Percentiles rank a stretch among this genome's conserved stretches.
phyloP scores from a whole-genome alignment of 139 green algal species.

The Nannochloris sp. region DNA sequence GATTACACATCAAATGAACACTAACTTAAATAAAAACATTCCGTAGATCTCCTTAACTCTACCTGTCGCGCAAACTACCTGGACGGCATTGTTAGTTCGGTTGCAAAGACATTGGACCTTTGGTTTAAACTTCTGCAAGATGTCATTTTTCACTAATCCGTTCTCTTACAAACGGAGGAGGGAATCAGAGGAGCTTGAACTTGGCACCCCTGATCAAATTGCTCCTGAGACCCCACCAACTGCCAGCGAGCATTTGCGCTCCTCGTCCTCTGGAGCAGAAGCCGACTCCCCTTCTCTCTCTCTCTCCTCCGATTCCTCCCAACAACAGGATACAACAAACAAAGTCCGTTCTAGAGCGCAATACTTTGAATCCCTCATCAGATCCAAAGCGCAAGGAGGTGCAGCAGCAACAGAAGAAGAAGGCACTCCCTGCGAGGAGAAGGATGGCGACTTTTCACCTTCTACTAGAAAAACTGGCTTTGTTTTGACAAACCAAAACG shows the following conservation, averaged over 20 bases:
- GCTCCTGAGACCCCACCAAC: neutral
- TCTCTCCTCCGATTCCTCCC: neutral
- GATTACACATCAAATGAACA: no score
- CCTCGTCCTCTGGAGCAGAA: no score
- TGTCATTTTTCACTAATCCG: no score
- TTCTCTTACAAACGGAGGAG: neutral
- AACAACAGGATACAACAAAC: neutral
- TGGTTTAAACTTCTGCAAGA: no score
- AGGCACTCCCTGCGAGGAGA: neutral
- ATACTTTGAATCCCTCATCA: constrained; percentile 23
- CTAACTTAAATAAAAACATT: no score
- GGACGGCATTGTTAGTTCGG: no score
- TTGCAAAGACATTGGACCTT: no score
- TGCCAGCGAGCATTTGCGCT: neutral
- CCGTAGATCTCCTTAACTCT: no score
- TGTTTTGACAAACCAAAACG: neutral
- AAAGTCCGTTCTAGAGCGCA: constrained; percentile 6
- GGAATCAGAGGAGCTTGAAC: neutral
- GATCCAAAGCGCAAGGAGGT: no score
- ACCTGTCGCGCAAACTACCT: no score
- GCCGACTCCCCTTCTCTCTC: neutral
- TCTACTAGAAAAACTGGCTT: no score
- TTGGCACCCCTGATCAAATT: neutral
- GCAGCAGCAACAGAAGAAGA: neutral
- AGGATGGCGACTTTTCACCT: neutral